A percentile compares a stretch with the other conserved stretches of the same genome.
phyloP scores from a whole-genome alignment of 805 yeast genomes.

The Metschnikowia dekortorum region DNA sequence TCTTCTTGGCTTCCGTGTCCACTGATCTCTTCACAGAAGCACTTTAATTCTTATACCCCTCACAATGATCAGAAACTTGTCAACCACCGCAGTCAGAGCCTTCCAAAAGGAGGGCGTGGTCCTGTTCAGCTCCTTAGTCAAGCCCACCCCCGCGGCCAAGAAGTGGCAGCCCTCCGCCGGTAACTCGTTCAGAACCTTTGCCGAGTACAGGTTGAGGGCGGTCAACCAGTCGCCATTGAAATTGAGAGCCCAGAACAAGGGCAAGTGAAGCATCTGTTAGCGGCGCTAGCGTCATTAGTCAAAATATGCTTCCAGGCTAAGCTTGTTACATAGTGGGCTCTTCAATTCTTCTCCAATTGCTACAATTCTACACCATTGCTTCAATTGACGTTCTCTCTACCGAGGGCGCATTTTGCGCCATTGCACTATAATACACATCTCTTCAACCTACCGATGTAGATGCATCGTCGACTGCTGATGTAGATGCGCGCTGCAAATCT shows the following conservation, averaged over 20 bases:
- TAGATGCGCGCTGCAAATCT: no score
- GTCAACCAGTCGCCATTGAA: constrained; percentile 40
- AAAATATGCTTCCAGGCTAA: background rate
- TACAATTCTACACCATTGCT: background rate
- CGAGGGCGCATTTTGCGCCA: background rate
- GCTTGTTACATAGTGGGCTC: background rate
- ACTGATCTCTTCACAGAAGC: background rate
- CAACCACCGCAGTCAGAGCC: constrained; percentile 18
- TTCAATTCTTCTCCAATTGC: constrained; percentile 3
- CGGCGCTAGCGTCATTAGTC: background rate
- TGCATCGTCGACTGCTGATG: no score
- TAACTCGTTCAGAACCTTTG: constrained; percentile 39
- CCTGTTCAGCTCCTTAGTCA: constrained; percentile 22
- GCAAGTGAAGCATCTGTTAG: background rate
- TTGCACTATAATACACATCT: background rate
- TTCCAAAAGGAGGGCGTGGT: constrained; percentile 29
- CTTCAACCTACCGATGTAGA: no score
- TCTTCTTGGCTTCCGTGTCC: background rate
- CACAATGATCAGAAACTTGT: constrained; percentile 21
- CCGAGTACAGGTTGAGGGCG: constrained; percentile 41
- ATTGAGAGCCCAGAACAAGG: constrained; percentile 14
- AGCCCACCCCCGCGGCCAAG: constrained; percentile 18
- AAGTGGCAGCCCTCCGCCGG: constrained; percentile 39
- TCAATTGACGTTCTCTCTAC: background rate
- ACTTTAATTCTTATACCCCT: background rate